Evolutionary conservation across 1,139 yeast species (phyloP).

Genomic region (Tardiomyces digboiensis): DNA sequence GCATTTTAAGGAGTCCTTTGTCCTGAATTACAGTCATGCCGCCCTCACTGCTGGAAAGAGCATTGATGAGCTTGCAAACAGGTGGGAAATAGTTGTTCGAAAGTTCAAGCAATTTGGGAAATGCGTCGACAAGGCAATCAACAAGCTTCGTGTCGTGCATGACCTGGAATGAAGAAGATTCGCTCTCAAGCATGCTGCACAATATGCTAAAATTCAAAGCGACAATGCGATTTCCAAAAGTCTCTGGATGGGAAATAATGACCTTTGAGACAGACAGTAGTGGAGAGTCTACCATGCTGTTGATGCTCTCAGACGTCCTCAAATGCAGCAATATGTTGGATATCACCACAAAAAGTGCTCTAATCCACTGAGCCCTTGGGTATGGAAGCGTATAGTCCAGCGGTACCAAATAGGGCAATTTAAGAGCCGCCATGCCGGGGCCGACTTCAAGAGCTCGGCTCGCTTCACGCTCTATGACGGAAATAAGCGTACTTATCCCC

Average conservation of each 20-base stretch:
- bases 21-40: slow-evolving; percentile 11
- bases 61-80: not conserved
- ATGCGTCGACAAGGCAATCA: slow-evolving; percentile 47
- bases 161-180: slow-evolving; percentile 82
- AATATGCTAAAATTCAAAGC: slow-evolving; percentile 58
- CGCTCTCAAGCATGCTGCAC: slow-evolving; percentile 72
- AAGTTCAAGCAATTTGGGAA: slow-evolving; percentile 27
- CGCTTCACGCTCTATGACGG: slow-evolving; percentile 58
- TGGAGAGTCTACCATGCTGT: slow-evolving; percentile 82
- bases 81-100: slow-evolving; percentile 2
- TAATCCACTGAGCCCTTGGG: slow-evolving; percentile 44
- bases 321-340: slow-evolving; percentile 59
- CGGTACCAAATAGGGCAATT: slow-evolving; percentile 37
- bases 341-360: slow-evolving; percentile 47
- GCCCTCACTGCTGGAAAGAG: slow-evolving; percentile 1
- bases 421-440: slow-evolving; percentile 41
- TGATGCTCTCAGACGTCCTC: slow-evolving; percentile 66
- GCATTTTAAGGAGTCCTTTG: slow-evolving; percentile 9
- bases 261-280: slow-evolving; percentile 51
- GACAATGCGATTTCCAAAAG: slow-evolving; percentile 65
- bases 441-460: slow-evolving; percentile 44
- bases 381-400: slow-evolving; percentile 53
- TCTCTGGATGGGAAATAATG: slow-evolving; percentile 45
- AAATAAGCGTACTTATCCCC: slow-evolving; percentile 59
- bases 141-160: slow-evolving; percentile 72